phyloP scores from a whole-genome alignment of 164 flowering plant species.

The Stephania yunnanensis region DNA sequence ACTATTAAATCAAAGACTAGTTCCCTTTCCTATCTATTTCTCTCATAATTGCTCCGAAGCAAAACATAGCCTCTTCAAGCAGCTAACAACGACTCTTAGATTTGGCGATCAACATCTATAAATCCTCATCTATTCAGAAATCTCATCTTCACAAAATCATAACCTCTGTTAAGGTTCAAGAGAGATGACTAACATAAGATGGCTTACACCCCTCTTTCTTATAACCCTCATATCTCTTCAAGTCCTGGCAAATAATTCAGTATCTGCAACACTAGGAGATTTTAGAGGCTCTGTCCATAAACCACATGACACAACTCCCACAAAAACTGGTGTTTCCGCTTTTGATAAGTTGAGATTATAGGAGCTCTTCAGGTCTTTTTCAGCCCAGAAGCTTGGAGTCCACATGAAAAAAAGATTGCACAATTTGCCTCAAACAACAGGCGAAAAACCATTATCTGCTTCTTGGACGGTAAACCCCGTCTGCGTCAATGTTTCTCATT shows the following conservation, averaged over 20 bases:
- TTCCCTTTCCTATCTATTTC: too few species aligned
- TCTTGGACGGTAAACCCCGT: not conserved
- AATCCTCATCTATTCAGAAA: not conserved
- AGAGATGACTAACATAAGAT: slow-evolving; percentile 4
- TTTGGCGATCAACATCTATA: too few species aligned
- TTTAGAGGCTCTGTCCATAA: not conserved
- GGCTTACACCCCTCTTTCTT: not conserved
- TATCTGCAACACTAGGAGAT: not conserved
- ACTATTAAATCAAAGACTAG: too few species aligned
- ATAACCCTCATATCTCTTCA: slow-evolving; percentile 6
- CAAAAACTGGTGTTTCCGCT: not conserved
- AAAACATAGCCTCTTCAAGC: too few species aligned
- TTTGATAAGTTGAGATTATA: not conserved
- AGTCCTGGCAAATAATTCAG: slow-evolving; percentile 1
- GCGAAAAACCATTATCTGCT: not conserved
- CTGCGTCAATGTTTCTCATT: not conserved
- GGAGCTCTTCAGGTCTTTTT: not conserved
- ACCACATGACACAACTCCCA: not conserved
- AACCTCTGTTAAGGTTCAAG: not conserved
- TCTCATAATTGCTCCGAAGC: too few species aligned
- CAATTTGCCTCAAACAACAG: not conserved
- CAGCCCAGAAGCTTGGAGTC: not conserved
- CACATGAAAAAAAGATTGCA: slow-evolving; percentile 5
- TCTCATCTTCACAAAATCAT: not conserved
- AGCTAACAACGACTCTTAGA: too few species aligned